Evolutionary conservation across 164 flowering plant genomes (phyloP), one percentile per base, ranked within the genome.

Genomic region (Paratinospora sagittata): DNA sequence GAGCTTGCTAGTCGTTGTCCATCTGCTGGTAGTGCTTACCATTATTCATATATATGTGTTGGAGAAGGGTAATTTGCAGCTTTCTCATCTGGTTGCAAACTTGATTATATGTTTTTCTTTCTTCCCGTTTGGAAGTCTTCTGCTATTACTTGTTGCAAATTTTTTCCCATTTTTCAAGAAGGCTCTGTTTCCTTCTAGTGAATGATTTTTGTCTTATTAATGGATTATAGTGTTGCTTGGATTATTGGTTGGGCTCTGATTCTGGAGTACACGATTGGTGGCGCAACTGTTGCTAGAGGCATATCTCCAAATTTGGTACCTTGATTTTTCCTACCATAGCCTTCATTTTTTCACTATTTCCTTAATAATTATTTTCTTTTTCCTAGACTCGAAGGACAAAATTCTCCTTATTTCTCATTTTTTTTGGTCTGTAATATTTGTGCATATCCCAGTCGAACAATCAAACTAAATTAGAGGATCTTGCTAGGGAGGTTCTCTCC

Each of bases 11-110:
- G 97, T 75, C 98, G 97, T 19, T 95, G 96, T 76, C 97, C 98
- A 26, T 95, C 97, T 49, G 97, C 98, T n/a, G 98, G 98, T 55
- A 95, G 98, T 84, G 98, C 97, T 58, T 95, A 95, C 73, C 98
- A 95, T 75, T 95, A 95, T 79, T 85, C 98, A 14, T 95, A 92
- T 81, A 87, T 95, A n/a, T 92, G 97, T 73, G 86, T 92, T 70
- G 98, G 98, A 65, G 98, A 95, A 89, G 91, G 97, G 97, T 95
- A 85, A 78, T 73, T n/a, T n/a, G n/a, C n/a, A n/a, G n/a, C n/a
- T n/a, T n/a, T n/a, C n/a, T n/a, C n/a, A n/a, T n/a, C n/a, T n/a
- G n/a, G n/a, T n/a, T n/a, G n/a, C n/a, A n/a, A n/a, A n/a, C n/a
- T n/a, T n/a, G n/a, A n/a, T n/a, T n/a, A n/a, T n/a, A n/a, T n/a